These are phyloP conservation scores for Hypoxylon sp. DNA, from an alignment of 2,329 filamentous ascomycete genomes.

Conservation along the genomic window DNA sequence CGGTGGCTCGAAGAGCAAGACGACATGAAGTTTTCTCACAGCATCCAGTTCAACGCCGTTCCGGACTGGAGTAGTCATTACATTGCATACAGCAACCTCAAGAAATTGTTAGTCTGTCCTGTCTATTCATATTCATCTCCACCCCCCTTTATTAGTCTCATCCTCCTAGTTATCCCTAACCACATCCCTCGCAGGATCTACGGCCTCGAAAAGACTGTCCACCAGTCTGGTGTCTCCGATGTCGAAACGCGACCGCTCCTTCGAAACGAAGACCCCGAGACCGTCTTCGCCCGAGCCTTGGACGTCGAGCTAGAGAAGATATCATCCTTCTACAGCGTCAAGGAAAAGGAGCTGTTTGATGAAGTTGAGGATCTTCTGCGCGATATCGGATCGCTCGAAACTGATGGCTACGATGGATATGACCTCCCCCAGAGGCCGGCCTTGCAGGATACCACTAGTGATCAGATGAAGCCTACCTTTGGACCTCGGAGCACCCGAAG, in stretches of 20 bases:
- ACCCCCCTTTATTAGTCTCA: not conserved
- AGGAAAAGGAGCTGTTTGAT: slow-evolving; percentile 87
- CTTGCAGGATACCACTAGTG: slow-evolving; percentile 47
- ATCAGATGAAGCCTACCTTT: slow-evolving; percentile 60
- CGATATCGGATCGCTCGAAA: slow-evolving; percentile 79
- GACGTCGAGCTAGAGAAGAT: slow-evolving; percentile 96
- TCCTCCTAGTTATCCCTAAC: slow-evolving; percentile 16
- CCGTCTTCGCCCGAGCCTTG: slow-evolving; percentile 83
- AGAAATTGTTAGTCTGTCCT: slow-evolving; percentile 83
- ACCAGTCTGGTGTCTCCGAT: slow-evolving; percentile 76
- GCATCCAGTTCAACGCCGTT: slow-evolving; percentile 98
- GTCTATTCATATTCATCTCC: slow-evolving; percentile 4
- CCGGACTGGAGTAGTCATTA: slow-evolving; percentile 99
- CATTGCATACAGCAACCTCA: slow-evolving; percentile 97
- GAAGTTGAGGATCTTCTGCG: slow-evolving; percentile 83
- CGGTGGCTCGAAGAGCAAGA: slow-evolving; percentile 78
- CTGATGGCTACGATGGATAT: slow-evolving; percentile 65
- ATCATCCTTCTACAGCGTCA: slow-evolving; percentile 87
- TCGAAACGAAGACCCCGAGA: slow-evolving; percentile 79
- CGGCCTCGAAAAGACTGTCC: slow-evolving; percentile 87
- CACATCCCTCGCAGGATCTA: slow-evolving; percentile 79
- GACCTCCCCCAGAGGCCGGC: slow-evolving; percentile 52
- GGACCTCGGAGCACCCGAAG: slow-evolving; percentile 53
- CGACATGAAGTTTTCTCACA: slow-evolving; percentile 99
- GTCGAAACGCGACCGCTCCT: slow-evolving; percentile 89